Base-by-base conservation (phyloP, 2,329 filamentous ascomycete genomes). In the Monosporascus sp. region DNA sequence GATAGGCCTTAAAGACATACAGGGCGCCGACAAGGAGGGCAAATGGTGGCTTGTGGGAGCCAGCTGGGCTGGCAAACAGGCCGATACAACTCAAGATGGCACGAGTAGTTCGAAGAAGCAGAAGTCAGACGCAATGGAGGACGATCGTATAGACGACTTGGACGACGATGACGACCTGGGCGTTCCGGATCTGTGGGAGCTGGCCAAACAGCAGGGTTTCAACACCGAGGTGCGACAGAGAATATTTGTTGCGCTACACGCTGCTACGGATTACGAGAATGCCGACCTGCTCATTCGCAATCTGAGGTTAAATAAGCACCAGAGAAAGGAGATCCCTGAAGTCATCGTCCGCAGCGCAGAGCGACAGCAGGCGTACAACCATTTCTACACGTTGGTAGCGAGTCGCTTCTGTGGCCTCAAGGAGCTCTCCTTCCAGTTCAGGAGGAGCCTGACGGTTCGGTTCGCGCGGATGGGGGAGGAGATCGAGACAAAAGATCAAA, bases 1-100 rank as follows among this genome's bases (percentile, higher is more conserved):
- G 8, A 85, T 97, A 53, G 85, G 88, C 11, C 78, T 97, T 4
- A 78, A 81, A 38, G 94, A 99, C 64, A 89, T 99, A 49, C 84
- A 84, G 57, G 83, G 92, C 56, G 86, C 87, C 0, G 88, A 93
- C 41, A 93, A 88, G 66, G 89, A 86, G 66, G 94, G 94, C 1
- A 97, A 96, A 74, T 99, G 94, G 94, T 99, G 94, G 94, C 82
- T 97, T 20, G 89, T 97, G 5, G 94, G 94, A 49, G 93, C 94
- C n/a, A 96, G 91, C 69, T 97, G 93, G 83, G 74, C 79, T 4
- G 81, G 80, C 5, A 60, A 58, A 34, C 50, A 61, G 45, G 51
- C 61, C 45, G 54, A 58, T 17, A 49, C 56, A 20, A 42, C 39
- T 6, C 76, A 75, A 41, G 61, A 58, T 11, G 15, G 42, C 42